Conservation (phyloP, 2,329 filamentous ascomycete genomes). For the Sarocladium strictum region DNA sequence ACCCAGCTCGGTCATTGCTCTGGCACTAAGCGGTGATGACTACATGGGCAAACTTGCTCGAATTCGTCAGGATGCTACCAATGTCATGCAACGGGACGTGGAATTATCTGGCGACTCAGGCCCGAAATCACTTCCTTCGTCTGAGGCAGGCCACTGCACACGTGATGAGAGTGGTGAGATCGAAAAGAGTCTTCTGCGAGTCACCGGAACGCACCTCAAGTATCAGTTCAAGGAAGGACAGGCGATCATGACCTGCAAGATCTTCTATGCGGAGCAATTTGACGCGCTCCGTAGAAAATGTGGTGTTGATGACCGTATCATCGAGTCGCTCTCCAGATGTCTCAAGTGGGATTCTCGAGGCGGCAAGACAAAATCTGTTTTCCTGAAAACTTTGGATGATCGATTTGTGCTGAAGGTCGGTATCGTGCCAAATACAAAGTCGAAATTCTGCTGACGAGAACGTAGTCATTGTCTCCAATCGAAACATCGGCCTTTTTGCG, state of each 20-base stretch:
- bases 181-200: slow-evolving; percentile 76
- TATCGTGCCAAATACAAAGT: background rate
- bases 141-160: slow-evolving; percentile 32
- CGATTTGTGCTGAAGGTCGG: slow-evolving; percentile 73
- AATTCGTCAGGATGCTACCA: slow-evolving; percentile 50
- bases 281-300: slow-evolving; percentile 91
- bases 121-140: slow-evolving; percentile 22
- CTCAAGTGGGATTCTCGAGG: slow-evolving; percentile 98
- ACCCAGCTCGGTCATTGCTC: slow-evolving; percentile 90
- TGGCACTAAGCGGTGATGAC: slow-evolving; percentile 81
- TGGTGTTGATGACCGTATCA: slow-evolving; percentile 85
- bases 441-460: slow-evolving; percentile 31
- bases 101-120: slow-evolving; percentile 24
- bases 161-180: slow-evolving; percentile 43
- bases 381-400: slow-evolving; percentile 93
- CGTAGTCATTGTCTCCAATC: slow-evolving; percentile 70
- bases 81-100: slow-evolving; percentile 31
- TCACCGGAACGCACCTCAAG: slow-evolving; percentile 87
- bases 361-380: slow-evolving; percentile 95
- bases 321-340: slow-evolving; percentile 91
- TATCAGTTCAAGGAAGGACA: slow-evolving; percentile 92
- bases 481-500: slow-evolving; percentile 91
- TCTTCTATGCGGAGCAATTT: slow-evolving; percentile 97
- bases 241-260: slow-evolving; percentile 96
- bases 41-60: slow-evolving; percentile 74